These are phyloP conservation scores for Colletotrichum viniferum DNA, from an alignment of 2,329 filamentous ascomycete genomes.

Conservation along the genomic window DNA sequence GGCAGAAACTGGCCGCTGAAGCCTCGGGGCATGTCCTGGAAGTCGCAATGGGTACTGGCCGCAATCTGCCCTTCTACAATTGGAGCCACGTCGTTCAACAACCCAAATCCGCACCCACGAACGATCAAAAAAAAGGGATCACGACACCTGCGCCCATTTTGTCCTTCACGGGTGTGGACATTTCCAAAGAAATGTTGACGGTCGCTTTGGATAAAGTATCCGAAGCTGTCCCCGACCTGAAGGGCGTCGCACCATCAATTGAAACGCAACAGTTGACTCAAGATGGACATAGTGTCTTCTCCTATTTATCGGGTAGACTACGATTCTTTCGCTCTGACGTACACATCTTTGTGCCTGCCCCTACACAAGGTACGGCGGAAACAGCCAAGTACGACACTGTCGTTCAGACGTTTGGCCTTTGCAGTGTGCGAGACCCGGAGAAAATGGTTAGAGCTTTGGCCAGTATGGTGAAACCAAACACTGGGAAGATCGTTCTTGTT, in stretches of 20 bases:
- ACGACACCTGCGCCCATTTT: conserved; percentile 34
- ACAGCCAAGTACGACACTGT: conserved; percentile 32
- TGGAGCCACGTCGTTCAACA: conserved; percentile 39
- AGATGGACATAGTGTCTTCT: not conserved
- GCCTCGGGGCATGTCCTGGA: conserved; percentile 65
- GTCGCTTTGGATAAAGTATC: conserved; percentile 59
- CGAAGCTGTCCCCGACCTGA: conserved; percentile 42
- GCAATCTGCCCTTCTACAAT: conserved; percentile 64
- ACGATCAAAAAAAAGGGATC: not conserved
- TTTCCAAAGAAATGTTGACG: conserved; percentile 64
- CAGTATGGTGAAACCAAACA: conserved; percentile 52
- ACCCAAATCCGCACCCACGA: not conserved
- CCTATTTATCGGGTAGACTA: conserved; percentile 45
- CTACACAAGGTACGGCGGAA: conserved; percentile 22
- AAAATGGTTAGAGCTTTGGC: conserved; percentile 59
- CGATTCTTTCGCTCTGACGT: conserved; percentile 56
- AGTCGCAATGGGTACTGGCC: conserved; percentile 66
- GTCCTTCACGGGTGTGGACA: conserved; percentile 67
- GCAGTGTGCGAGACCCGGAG: conserved; percentile 63
- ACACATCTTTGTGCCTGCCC: conserved; percentile 44
- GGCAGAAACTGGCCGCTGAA: conserved; percentile 49
- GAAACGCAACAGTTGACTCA: not conserved
- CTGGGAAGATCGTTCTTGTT: conserved; percentile 64
- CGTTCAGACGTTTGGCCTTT: conserved; percentile 63
- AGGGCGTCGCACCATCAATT: conserved; percentile 27